Evolutionary conservation across 2,329 filamentous ascomycete species (phyloP), one percentile per base, ranked within the genome.

Genomic region (Pseudocercospora musae): DNA sequence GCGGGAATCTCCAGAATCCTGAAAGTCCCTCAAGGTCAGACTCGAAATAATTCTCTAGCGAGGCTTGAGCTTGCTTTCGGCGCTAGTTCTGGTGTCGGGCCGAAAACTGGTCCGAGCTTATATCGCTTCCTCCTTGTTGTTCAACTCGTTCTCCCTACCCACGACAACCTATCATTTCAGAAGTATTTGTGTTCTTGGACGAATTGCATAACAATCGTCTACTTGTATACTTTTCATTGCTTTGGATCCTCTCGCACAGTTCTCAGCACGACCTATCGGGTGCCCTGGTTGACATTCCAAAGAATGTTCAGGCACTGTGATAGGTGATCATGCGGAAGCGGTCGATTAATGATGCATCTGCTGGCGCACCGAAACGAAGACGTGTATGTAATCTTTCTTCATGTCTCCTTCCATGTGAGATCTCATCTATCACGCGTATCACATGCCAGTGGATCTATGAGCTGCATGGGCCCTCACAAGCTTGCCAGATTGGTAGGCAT

Each of bases 41-140:
- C 4, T 25, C 49, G 49, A 54, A 54, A 54, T 54, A 54, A 54
- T 54, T 54, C 52, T 54, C 23, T 10, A n/a, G 37, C 37, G 15
- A 40, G 15, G 37, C 37, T 40, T 40, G 15, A 40, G 37, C 37
- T 40, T 40, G 23, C 23, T 25, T 25, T 25, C 3, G 23, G 23
- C 23, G 23, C 23, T 15, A 15, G 37, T 2, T 9, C 44, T 23
- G 25, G 20, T 13, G 4, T 23, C 44, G 44, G 20, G 18, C 44
- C 44, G 44, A 49, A 49, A 25, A 1, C 7, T 25, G 44, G 20
- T 25, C 44, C 44, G n/a, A 40, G 37, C 37, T 15, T 25, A 3
- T 25, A 6, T 5, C 5, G 2, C 15, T 18, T 40, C 37, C 37
- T 18, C 15, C 15, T 8, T 3, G 10, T 31, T 11, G 5, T 40